Conservation (phyloP, 75 land plant species). For the Selaginella tamariscina region DNA sequence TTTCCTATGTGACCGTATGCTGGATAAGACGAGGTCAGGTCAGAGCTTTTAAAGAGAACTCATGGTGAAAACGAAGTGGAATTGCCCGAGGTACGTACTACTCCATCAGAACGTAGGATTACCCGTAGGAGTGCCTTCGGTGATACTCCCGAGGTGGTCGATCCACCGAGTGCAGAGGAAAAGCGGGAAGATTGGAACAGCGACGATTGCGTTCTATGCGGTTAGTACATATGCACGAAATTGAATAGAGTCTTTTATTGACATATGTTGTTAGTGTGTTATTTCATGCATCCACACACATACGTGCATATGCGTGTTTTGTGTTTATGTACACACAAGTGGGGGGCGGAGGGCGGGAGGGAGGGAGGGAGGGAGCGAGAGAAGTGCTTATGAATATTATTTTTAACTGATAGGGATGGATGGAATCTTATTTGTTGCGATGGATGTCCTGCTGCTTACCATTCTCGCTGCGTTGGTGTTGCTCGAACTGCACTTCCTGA, state of each 20-base stretch:
- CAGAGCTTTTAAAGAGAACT: constrained; percentile 33
- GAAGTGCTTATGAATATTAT: too few species aligned
- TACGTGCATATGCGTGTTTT: too few species aligned
- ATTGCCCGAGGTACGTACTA: constrained; percentile 16
- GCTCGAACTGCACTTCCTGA: constrained; percentile 50
- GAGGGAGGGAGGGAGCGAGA: too few species aligned
- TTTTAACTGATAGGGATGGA: too few species aligned
- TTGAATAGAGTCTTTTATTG: too few species aligned
- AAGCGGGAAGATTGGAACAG: constrained; percentile 48
- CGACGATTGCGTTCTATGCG: constrained; percentile 88
- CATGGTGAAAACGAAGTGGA: constrained; percentile 13
- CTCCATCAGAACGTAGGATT: not conserved
- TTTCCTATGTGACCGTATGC: constrained; percentile 72
- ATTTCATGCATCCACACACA: too few species aligned
- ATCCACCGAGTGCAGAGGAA: not conserved
- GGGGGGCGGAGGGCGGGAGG: too few species aligned
- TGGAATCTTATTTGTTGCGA: constrained; percentile 93
- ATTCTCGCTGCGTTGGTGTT: constrained; percentile 87
- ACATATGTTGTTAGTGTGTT: too few species aligned
- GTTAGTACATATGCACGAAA: too few species aligned
- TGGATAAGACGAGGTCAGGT: constrained; percentile 61
- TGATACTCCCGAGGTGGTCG: not conserved
- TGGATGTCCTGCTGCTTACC: constrained; percentile 97
- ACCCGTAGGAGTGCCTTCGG: not conserved
- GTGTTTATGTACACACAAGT: too few species aligned